Base-by-base conservation (phyloP, 2,329 filamentous ascomycete genomes). In the Teratosphaeriaceae sp. region DNA sequence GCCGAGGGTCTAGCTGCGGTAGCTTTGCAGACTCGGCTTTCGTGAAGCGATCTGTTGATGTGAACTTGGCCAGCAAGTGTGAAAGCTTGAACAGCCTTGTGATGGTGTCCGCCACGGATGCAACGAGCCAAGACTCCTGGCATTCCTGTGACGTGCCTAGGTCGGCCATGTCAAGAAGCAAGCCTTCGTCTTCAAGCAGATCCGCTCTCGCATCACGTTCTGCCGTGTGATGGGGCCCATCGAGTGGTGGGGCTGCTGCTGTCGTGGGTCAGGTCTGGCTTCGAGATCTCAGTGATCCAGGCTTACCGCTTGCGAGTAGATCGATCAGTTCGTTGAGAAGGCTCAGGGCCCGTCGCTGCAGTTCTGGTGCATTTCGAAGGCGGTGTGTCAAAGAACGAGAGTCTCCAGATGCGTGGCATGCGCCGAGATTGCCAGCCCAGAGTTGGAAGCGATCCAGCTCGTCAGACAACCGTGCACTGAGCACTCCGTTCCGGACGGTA, bases 391-490 rank as follows among this genome's bases (percentile, higher is more conserved):
- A 13, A 13, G 8, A 8, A 27, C 13, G 24, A 27, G 24, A 27
- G 13, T 27, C 24, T 8, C 24, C 24, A 8, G 24, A 8, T 13
- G 8, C 24, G 22, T 60, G 56, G 20, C 50, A 46, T 4, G 57
- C 56, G 11, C 58, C 58, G 15, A 61, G 43, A 35, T 61, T 60
- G 12, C 54, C 54, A 3, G 50, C 49, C 59, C 59, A 62, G 8
- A 62, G 42, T 18, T 36, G 44, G 24, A 58, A 59, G 6, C 16
- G 11, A 12, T 11, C 30, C 9, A 34, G 15, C 24, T 27, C 8
- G 24, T 27, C 24, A 8, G 8, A 8, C 8, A 27, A 13, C 24
- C 13, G 24, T 27, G 24, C 24, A 8, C n/a, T 27, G 24, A 27
- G 8, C 8, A 27, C 24, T 27, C 24, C n/a, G 24, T 8, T 27